Percentiles rank a stretch among this genome's conserved stretches.
Conservation (phyloP, 1,284 basidiomycete species). For the Apiotrichum sp. region DNA sequence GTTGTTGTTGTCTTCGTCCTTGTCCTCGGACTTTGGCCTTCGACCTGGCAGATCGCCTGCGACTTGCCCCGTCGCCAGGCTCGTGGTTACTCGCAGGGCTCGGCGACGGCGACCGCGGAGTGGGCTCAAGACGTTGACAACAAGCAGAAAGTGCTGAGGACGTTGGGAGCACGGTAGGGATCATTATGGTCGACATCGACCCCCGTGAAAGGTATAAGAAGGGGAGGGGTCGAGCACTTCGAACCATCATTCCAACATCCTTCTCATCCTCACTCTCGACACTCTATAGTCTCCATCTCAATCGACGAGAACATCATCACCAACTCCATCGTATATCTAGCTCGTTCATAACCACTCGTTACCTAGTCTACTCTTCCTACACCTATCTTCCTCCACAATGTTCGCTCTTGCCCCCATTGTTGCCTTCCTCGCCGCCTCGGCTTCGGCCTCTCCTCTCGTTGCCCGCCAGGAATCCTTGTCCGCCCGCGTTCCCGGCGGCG, state of each 20-base stretch:
- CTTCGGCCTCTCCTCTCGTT: not conserved
- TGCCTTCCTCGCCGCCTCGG: not conserved
- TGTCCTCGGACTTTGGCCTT: too few relatives aligned
- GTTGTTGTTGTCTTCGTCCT: not conserved
- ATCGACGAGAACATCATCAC: not conserved
- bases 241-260: not conserved
- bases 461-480: not conserved
- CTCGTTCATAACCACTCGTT: too few relatives aligned
- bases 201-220: not conserved
- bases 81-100: too few relatives aligned
- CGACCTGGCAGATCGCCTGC: too few relatives aligned
- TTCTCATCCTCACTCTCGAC: not conserved
- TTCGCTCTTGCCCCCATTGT: not conserved
- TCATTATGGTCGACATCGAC: too few relatives aligned
- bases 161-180: too few relatives aligned
- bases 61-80: too few relatives aligned
- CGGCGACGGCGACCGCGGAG: too few relatives aligned
- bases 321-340: not conserved
- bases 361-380: not conserved
- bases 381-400: not conserved
- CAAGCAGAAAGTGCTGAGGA: too few relatives aligned
- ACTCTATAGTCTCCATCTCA: too few relatives aligned
- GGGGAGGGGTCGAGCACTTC: not conserved
- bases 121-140: too few relatives aligned
- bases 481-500: not conserved